Conservation (phyloP, 805 yeast species). For the Saccharomycopsis fibuligera region DNA sequence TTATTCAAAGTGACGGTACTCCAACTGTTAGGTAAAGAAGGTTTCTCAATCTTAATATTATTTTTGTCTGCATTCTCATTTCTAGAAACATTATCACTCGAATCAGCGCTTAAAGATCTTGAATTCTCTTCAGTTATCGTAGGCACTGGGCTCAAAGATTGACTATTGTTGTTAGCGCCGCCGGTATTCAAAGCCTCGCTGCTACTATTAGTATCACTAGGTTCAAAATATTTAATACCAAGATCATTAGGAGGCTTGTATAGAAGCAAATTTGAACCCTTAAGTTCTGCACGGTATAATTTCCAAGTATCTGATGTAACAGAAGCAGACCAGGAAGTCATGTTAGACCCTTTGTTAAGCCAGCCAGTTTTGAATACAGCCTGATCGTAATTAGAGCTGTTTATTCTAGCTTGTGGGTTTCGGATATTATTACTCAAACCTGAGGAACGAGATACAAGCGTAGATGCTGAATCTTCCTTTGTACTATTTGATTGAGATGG, state of each 20-base stretch:
- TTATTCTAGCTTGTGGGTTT: not conserved
- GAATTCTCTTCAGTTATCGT: constrained; percentile 6
- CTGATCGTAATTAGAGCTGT: constrained; percentile 32
- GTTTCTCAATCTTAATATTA: not conserved
- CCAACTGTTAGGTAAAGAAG: constrained; percentile 9
- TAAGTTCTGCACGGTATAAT: constrained; percentile 58
- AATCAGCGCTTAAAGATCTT: constrained; percentile 2
- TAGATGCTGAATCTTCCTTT: not conserved
- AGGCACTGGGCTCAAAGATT: constrained; percentile 9
- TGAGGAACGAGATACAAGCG: not conserved
- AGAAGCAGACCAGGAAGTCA: constrained; percentile 21
- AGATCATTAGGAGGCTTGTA: constrained; percentile 51
- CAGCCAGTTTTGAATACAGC: constrained; percentile 48
- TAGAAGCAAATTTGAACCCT: constrained; percentile 58
- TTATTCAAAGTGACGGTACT: not conserved
- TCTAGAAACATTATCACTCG: not conserved
- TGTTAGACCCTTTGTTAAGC: constrained; percentile 45
- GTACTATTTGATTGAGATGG: not conserved
- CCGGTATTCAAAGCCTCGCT: constrained; percentile 8
- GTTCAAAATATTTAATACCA: constrained; percentile 34
- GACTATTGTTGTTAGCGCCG: constrained; percentile 10
- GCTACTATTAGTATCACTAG: constrained; percentile 3
- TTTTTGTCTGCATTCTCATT: not conserved
- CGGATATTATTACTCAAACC: too few species aligned
- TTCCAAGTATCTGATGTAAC: constrained; percentile 27